Percentiles rank a stretch among this genome's conserved stretches.
Conservation (phyloP, 192 early-diverging fungal genomes). For the Backusella tuberculispora region DNA sequence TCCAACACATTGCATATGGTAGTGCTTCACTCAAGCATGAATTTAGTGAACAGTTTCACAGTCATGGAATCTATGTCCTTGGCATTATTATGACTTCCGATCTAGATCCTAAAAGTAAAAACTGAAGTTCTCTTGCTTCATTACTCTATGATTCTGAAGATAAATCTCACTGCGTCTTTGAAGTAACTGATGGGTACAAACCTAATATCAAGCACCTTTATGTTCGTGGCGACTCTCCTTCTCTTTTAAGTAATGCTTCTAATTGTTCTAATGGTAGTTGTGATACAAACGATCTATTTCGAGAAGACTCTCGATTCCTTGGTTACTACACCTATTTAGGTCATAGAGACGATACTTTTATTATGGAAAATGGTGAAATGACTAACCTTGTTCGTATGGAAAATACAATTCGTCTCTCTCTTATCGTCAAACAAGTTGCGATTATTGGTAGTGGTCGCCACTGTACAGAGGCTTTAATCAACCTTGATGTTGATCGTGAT, state of each 20-base stretch:
- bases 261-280: conserved; percentile 26
- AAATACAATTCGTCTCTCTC: not conserved
- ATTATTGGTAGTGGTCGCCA: conserved; percentile 21
- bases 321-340: conserved; percentile 22
- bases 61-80: too few species aligned
- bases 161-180: not conserved
- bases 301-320: not conserved
- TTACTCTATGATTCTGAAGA: too few species aligned
- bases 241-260: not conserved
- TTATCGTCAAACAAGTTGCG: conserved; percentile 16
- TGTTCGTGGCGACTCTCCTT: not conserved
- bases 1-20: too few species aligned
- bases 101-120: not conserved
- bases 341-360: conserved; percentile 19
- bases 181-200: not conserved
- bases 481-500: not conserved
- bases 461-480: not conserved
- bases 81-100: not conserved
- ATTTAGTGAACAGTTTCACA: too few species aligned
- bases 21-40: too few species aligned
- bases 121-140: not conserved
- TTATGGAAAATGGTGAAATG: too few species aligned
- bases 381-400: conserved; percentile 37
- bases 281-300: conserved; percentile 33
- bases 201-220: conserved; percentile 3